Conservation (phyloP, 495 filamentous ascomycete species). For the Podospora conica region DNA sequence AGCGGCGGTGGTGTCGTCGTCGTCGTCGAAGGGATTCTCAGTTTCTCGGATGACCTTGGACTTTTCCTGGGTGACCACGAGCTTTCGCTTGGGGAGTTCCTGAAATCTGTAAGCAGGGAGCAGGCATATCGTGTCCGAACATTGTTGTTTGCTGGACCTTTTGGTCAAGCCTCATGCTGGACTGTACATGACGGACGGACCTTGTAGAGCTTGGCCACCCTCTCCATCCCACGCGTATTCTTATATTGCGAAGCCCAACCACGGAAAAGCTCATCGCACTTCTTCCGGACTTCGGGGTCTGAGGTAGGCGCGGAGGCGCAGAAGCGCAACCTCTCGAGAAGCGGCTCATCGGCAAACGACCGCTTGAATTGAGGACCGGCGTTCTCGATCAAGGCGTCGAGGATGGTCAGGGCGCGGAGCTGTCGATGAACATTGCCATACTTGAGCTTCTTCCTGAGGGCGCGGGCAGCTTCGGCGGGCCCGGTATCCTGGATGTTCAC, state of each 20-base stretch:
- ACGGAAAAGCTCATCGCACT: constrained; percentile 77
- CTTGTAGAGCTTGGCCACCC: constrained; percentile 74
- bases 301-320: constrained; percentile 79
- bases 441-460: constrained; percentile 96
- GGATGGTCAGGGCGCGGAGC: constrained; percentile 79
- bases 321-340: constrained; percentile 86
- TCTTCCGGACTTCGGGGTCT: constrained; percentile 76
- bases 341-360: constrained; percentile 81
- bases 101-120: constrained; percentile 14
- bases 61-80: constrained; percentile 58
- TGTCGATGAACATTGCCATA: constrained; percentile 92
- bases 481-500: constrained; percentile 84
- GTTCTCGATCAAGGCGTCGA: constrained; percentile 94
- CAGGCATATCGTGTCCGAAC: too few relatives aligned
- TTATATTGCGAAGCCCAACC: constrained; percentile 85
- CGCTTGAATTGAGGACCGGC: constrained; percentile 84
- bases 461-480: constrained; percentile 83
- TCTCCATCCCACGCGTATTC: constrained; percentile 70
- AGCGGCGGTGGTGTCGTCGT: constrained; percentile 42
- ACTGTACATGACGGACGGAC: constrained; percentile 19
- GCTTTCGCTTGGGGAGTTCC: constrained; percentile 50
- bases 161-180: not conserved
- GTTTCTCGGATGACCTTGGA: constrained; percentile 78
- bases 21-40: constrained; percentile 55
- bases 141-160: too few relatives aligned